Evolutionary conservation across 306 rosid genomes (phyloP).

Genomic region (Delonix regia): DNA sequence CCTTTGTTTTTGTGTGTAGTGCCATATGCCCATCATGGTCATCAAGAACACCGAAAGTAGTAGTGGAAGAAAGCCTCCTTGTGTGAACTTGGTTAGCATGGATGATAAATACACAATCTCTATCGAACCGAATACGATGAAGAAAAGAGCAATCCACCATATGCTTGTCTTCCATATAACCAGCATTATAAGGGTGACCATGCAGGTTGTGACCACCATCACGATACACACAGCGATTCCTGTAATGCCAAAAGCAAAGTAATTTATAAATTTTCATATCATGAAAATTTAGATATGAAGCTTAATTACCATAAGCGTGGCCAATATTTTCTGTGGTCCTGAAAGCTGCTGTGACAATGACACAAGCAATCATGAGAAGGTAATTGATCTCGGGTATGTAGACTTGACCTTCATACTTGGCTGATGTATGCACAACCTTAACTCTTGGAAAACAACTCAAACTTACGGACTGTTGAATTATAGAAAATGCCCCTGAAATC

Average conservation of each 20-base stretch:
- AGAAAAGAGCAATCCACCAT: conserved; percentile 49
- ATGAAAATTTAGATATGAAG: no score
- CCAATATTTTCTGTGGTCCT: conserved; percentile 57
- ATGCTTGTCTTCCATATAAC: conserved; percentile 66
- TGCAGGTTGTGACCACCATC: conserved; percentile 56
- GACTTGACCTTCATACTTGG: conserved; percentile 65
- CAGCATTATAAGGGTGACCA: conserved; percentile 56
- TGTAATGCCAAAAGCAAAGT: no score
- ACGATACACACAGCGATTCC: conserved; percentile 62
- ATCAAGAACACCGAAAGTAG: conserved; percentile 44
- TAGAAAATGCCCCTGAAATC: conserved; percentile 66
- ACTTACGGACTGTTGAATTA: conserved; percentile 53
- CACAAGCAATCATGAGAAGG: conserved; percentile 56
- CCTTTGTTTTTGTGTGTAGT: conserved; percentile 50
- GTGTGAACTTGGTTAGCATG: conserved; percentile 49
- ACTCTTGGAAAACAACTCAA: conserved; percentile 68
- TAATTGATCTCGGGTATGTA: conserved; percentile 69
- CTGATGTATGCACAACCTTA: conserved; percentile 58
- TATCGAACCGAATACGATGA: conserved; percentile 36
- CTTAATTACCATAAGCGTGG: conserved; percentile 64
- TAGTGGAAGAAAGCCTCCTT: conserved; percentile 66
- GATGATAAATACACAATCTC: conserved; percentile 51
- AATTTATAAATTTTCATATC: no score
- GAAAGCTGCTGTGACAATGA: conserved; percentile 49
- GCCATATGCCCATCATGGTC: conserved; percentile 62